phyloP scores from a whole-genome alignment of 768 basidiomycete genomes.

The Rubroboletus satanas region DNA sequence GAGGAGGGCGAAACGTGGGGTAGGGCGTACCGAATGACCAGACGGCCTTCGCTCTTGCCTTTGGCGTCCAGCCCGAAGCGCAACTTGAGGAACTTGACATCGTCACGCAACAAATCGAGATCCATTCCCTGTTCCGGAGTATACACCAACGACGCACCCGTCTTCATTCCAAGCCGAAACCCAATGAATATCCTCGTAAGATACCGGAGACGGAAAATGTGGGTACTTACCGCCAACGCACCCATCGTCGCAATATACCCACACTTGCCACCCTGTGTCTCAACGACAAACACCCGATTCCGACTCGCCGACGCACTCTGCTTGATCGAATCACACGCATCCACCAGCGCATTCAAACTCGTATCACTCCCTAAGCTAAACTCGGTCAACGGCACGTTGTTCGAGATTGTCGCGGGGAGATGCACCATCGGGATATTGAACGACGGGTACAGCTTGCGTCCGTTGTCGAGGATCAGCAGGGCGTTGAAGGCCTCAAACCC shows the following conservation, averaged over 20 bases:
- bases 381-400: slow-evolving; percentile 97
- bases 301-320: slow-evolving; percentile 96
- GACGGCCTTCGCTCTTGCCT: slow-evolving; percentile 88
- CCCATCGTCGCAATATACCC: slow-evolving; percentile 96
- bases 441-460: slow-evolving; percentile 77
- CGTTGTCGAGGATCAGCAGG: slow-evolving; percentile 73
- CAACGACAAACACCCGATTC: slow-evolving; percentile 95
- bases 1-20: background rate
- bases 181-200: background rate
- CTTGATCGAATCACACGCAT: slow-evolving; percentile 97
- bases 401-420: slow-evolving; percentile 94
- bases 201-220: background rate
- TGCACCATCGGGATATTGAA: slow-evolving; percentile 97
- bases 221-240: slow-evolving; percentile 77
- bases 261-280: slow-evolving; percentile 96
- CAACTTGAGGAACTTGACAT: slow-evolving; percentile 84
- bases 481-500: slow-evolving; percentile 94
- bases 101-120: slow-evolving; percentile 73
- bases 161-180: slow-evolving; percentile 39
- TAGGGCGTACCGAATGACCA: slow-evolving; percentile 76
- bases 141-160: slow-evolving; percentile 90
- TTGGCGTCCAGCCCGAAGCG: slow-evolving; percentile 82
- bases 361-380: slow-evolving; percentile 95
- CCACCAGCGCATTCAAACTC: slow-evolving; percentile 94
- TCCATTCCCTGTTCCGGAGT: slow-evolving; percentile 89